Conservation (phyloP, 257 asterid genomes). For the Thymus mandschuricus region DNA sequence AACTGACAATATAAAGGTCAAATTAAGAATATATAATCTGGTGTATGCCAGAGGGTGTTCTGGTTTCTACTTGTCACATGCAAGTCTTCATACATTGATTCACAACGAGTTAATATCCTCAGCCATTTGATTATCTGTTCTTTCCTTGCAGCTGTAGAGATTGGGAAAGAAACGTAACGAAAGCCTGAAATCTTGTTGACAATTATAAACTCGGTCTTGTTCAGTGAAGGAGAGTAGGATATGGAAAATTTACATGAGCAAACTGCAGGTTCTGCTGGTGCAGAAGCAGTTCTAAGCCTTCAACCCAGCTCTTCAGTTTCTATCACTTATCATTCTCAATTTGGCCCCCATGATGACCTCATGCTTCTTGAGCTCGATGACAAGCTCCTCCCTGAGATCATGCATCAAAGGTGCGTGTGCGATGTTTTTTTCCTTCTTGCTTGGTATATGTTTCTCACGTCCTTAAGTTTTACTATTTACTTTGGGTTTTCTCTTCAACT, state of each 20-base stretch:
- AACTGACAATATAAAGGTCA: too few species aligned
- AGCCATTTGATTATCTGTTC: background rate
- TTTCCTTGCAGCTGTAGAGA: slow-evolving; percentile 18
- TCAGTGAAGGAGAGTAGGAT: slow-evolving; percentile 20
- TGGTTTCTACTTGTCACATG: background rate
- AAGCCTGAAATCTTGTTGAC: slow-evolving; percentile 4
- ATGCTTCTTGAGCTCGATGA: slow-evolving; percentile 91
- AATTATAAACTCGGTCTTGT: slow-evolving; percentile 14
- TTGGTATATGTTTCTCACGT: slow-evolving; percentile 6
- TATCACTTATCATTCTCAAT: slow-evolving; percentile 65
- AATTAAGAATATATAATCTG: too few species aligned
- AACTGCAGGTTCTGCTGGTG: slow-evolving; percentile 53
- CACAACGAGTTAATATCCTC: background rate
- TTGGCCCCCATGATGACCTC: slow-evolving; percentile 77
- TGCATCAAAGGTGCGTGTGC: slow-evolving; percentile 60
- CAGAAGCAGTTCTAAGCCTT: slow-evolving; percentile 70
- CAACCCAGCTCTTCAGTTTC: slow-evolving; percentile 66
- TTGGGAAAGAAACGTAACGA: background rate
- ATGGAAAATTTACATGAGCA: slow-evolving; percentile 45
- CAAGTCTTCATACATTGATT: background rate
- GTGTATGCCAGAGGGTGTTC: background rate
- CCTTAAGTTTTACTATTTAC: background rate
- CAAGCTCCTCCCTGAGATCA: slow-evolving; percentile 73
- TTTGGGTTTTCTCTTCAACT: slow-evolving; percentile 13
- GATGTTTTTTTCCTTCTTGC: slow-evolving; percentile 11